Evolutionary conservation across 2,329 filamentous ascomycete species (phyloP).

Genomic region (Trichophyton mentagrophytes): DNA sequence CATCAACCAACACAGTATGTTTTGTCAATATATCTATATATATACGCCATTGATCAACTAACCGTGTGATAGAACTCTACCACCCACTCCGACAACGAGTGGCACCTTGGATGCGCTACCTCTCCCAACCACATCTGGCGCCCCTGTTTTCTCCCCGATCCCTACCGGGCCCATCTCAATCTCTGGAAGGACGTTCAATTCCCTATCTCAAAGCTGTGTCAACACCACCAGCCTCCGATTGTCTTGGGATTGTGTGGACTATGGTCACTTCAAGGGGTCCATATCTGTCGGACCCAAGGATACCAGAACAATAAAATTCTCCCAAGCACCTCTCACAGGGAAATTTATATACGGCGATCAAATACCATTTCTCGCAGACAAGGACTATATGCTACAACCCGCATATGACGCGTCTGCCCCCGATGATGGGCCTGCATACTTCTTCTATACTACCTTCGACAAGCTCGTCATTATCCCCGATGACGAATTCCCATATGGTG

Average conservation of each 20-base stretch:
- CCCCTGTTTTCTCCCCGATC: conserved; percentile 34
- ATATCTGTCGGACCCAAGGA: neutral
- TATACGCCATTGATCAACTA: neutral
- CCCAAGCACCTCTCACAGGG: conserved; percentile 16
- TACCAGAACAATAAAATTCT: neutral
- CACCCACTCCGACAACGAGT: conserved; percentile 37
- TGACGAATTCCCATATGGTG: conserved; percentile 20
- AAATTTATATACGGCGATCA: conserved; percentile 50
- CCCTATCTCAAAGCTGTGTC: conserved; percentile 39
- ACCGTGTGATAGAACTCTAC: conserved; percentile 1
- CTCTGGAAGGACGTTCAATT: conserved; percentile 35
- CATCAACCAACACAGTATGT: neutral
- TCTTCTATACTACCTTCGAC: conserved; percentile 50
- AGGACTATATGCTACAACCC: conserved; percentile 38
- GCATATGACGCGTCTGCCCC: conserved; percentile 46
- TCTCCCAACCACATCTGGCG: conserved; percentile 26
- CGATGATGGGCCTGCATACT: conserved; percentile 48
- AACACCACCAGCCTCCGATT: conserved; percentile 31
- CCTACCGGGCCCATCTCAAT: conserved; percentile 39
- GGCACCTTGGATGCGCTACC: conserved; percentile 40
- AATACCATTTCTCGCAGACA: conserved; percentile 36
- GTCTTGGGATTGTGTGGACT: conserved; percentile 42
- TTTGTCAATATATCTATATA: conserved; percentile 3
- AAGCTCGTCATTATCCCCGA: conserved; percentile 47
- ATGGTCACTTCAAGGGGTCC: conserved; percentile 10